Conservation (phyloP, 108 stramenopile species). For the Cyclotella choctawhatcheeana region DNA sequence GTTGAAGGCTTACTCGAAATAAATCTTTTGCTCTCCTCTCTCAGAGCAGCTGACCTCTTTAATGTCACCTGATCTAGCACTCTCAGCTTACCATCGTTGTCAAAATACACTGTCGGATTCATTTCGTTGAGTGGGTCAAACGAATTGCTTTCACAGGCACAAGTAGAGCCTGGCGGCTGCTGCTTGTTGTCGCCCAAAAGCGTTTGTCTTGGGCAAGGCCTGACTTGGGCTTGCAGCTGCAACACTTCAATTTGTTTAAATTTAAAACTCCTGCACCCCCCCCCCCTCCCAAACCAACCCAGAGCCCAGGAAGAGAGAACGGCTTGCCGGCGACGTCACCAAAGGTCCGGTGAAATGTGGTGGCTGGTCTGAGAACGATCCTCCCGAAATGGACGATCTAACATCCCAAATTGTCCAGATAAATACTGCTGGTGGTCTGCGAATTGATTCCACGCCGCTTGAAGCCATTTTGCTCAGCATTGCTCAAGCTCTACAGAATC, state of each 20-base stretch:
- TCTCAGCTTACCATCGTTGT: conserved; percentile 17
- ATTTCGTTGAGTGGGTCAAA: background rate
- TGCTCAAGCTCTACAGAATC: conserved; percentile 10
- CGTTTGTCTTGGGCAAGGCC: too few species aligned
- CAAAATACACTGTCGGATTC: conserved; percentile 20
- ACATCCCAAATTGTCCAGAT: conserved; percentile 1
- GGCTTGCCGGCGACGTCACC: background rate
- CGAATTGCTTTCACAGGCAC: background rate
- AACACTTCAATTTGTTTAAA: too few species aligned
- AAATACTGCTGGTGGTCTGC: conserved; percentile 17
- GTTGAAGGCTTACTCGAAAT: conserved; percentile 33
- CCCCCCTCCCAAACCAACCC: too few species aligned
- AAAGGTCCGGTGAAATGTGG: too few species aligned
- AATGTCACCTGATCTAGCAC: conserved; percentile 15
- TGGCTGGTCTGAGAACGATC: background rate
- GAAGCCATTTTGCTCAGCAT: conserved; percentile 12
- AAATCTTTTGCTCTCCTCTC: conserved; percentile 24
- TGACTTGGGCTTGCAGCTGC: too few species aligned
- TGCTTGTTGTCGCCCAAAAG: too few species aligned
- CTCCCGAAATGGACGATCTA: conserved; percentile 2
- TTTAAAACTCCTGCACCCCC: too few species aligned
- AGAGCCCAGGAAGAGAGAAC: too few species aligned
- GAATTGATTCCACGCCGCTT: conserved; percentile 8
- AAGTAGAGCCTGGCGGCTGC: background rate
- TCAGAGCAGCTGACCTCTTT: conserved; percentile 15